A percentile compares a stretch with the other conserved stretches of the same genome.
phyloP scores from a whole-genome alignment of 176 grass and related monocot genomes.

The Bolboschoenus planiculmis region DNA sequence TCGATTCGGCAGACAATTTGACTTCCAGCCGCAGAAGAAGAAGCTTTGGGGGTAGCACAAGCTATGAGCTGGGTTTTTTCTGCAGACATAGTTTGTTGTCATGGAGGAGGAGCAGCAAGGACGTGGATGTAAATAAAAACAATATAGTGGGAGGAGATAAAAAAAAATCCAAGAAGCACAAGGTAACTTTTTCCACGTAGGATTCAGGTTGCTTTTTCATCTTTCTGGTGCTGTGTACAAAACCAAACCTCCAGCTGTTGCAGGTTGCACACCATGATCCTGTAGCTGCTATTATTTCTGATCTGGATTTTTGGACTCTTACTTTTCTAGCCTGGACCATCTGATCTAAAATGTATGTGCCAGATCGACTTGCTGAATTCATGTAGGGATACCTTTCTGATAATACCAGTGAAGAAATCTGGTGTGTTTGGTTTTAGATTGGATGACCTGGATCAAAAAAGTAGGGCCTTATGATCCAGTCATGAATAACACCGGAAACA shows the following conservation, averaged over 20 bases:
- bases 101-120: slow-evolving; percentile 9
- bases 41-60: slow-evolving; percentile 16
- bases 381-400: neutral
- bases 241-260: neutral
- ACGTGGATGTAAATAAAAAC: neutral
- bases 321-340: neutral
- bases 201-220: neutral
- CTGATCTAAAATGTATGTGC: neutral
- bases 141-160: neutral
- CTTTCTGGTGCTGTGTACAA: neutral
- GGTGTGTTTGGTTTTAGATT: neutral
- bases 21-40: slow-evolving; percentile 1
- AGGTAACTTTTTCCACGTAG: neutral
- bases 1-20: neutral
- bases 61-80: neutral
- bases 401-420: neutral
- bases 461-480: neutral
- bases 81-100: neutral
- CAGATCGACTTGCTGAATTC: neutral
- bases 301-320: neutral
- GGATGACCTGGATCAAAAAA: neutral
- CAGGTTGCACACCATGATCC: neutral
- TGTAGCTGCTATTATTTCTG: neutral
- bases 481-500: neutral
- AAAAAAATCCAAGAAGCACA: neutral